Evolutionary conservation across 257 asterid species (phyloP), one percentile per base, ranked within the genome.

Genomic region (Salvia hispanica): DNA sequence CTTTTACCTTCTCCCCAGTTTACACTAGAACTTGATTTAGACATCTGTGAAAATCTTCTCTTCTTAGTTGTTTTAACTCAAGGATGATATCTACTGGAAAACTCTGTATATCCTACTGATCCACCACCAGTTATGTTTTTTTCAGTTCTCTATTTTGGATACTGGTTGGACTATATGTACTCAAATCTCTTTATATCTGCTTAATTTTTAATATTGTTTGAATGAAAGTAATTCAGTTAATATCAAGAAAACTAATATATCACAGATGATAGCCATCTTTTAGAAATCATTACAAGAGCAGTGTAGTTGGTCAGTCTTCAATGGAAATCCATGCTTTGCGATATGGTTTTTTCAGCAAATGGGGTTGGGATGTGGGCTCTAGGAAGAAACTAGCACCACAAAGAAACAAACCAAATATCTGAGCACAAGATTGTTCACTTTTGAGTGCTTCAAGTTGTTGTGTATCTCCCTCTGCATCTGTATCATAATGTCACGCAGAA

Each of bases 31-130:
- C 67, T 37, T 39, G 68, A 43, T 37, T 55, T 52, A n/a, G 67
- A 54, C 60, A 63, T 59, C 62, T 40, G 21, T 9, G 40, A 28
- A 47, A 46, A 37, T 56, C 66, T 31, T 60, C 31, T 33, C 45
- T 33, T 33, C 55, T 62, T 62, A 33, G 51, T 42, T 67, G 54
- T 47, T 40, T 58, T 14, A 58, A 12, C 52, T n/a, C 58, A 12
- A 46, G 58, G 67, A 45, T 62, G 42, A 21, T 59, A 55, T 69
- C 75, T 43, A 44, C 71, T 55, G 14, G 62, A 55, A 62, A 68
- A 52, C 58, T 52, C 40, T 66, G 59, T 39, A 33, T 56, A 58
- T 48, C 33, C 58, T 58, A 43, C 12, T 52, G 11, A 34, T n/a
- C 62, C 52, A 15, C 56, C 66, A 55, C 25, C 7, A n/a, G 34